A percentile compares a stretch with the other conserved stretches of the same genome.
phyloP scores from a whole-genome alignment of 2,329 filamentous ascomycete species.

The Cercospora sojina region DNA sequence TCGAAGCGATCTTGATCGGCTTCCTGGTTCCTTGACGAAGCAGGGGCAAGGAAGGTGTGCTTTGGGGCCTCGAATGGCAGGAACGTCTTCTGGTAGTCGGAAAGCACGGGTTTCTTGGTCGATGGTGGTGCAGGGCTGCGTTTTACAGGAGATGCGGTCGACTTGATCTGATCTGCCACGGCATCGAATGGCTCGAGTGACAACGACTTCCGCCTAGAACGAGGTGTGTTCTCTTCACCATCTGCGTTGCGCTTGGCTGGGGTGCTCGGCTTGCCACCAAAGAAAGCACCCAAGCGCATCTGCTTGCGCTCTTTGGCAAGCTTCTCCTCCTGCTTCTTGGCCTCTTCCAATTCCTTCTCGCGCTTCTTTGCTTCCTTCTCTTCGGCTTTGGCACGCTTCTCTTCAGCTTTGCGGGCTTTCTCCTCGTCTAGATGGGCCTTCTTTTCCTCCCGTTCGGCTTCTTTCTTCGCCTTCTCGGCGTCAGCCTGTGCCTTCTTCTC shows the following conservation, averaged over 20 bases:
- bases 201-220: slow-evolving; percentile 39
- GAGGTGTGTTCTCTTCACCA: slow-evolving; percentile 21
- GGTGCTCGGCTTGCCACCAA: slow-evolving; percentile 40
- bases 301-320: slow-evolving; percentile 36
- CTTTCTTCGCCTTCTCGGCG: slow-evolving; percentile 40
- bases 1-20: slow-evolving; percentile 34
- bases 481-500: slow-evolving; percentile 37
- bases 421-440: slow-evolving; percentile 43
- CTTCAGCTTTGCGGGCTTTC: slow-evolving; percentile 39
- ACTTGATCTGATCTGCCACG: slow-evolving; percentile 28
- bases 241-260: slow-evolving; percentile 31
- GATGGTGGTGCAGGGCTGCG: slow-evolving; percentile 23
- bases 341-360: slow-evolving; percentile 38
- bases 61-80: slow-evolving; percentile 77
- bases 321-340: slow-evolving; percentile 35
- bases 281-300: slow-evolving; percentile 47
- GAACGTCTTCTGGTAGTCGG: slow-evolving; percentile 63
- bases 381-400: slow-evolving; percentile 42
- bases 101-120: slow-evolving; percentile 32
- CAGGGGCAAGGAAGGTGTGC: slow-evolving; percentile 67
- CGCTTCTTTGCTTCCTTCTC: slow-evolving; percentile 47
- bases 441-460: slow-evolving; percentile 43
- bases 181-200: slow-evolving; percentile 37
- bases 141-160: slow-evolving; percentile 31
- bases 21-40: slow-evolving; percentile 22